Percentiles rank a stretch among this genome's conserved stretches.
phyloP scores from a whole-genome alignment of 2,329 filamentous ascomycete genomes.

The Chlorencoelia australis region DNA sequence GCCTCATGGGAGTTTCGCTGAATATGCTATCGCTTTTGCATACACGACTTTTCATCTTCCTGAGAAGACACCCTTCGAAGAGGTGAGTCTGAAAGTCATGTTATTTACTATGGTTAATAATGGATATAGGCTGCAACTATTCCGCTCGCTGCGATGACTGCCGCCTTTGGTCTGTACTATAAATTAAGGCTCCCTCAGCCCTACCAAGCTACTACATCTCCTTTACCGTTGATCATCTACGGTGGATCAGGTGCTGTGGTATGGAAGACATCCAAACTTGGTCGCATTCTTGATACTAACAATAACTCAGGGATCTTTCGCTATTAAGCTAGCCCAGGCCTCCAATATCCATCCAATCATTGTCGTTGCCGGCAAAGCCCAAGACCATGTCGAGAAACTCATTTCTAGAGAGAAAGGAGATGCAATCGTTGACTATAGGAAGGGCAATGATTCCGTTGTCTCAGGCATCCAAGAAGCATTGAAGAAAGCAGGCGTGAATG shows the following conservation, averaged over 20 bases:
- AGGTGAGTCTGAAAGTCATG: conserved; percentile 29
- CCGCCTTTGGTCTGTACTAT: conserved; percentile 31
- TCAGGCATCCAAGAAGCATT: conserved; percentile 21
- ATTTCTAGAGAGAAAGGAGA: conserved; percentile 42
- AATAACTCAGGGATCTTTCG: conserved; percentile 37
- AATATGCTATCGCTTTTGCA: conserved; percentile 47
- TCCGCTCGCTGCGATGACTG: conserved; percentile 35
- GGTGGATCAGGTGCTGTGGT: conserved; percentile 22
- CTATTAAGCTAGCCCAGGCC: conserved; percentile 38
- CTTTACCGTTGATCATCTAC: conserved; percentile 21
- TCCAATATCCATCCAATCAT: conserved; percentile 50
- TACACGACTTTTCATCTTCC: conserved; percentile 41
- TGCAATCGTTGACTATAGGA: conserved; percentile 44
- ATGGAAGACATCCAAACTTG: conserved; percentile 2
- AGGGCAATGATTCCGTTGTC: conserved; percentile 35
- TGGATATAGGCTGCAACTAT: conserved; percentile 37
- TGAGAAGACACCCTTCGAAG: conserved; percentile 23
- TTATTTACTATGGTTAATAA: conserved; percentile 22
- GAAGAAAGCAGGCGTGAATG: conserved; percentile 15
- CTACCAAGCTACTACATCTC: conserved; percentile 21
- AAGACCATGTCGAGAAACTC: conserved; percentile 37
- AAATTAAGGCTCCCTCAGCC: conserved; percentile 32
- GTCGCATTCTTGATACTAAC: conserved; percentile 4
- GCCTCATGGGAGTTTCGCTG: conserved; percentile 45
- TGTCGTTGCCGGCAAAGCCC: conserved; percentile 41